Percentiles rank a stretch among this genome's conserved stretches.
Evolutionary conservation across 164 flowering plant genomes (phyloP).

Genomic region (Protea cynaroides): DNA sequence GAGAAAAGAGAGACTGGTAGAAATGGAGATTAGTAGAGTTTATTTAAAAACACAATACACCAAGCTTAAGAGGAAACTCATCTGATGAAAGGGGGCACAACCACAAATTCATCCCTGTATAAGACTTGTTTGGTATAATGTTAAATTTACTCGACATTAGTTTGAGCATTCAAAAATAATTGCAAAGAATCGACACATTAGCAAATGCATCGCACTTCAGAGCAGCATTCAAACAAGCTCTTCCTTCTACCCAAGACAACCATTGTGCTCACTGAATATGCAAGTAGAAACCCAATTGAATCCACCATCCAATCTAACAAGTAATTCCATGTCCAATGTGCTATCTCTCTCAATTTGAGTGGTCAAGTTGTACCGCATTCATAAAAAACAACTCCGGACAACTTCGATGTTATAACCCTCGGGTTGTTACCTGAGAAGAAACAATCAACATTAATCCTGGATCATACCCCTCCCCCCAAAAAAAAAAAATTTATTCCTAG

Average conservation of each 20-base stretch:
- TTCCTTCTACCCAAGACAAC: neutral
- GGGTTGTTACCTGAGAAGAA: slow-evolving; percentile 9
- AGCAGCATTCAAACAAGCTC: slow-evolving; percentile 1
- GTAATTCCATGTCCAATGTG: neutral
- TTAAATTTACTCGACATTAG: neutral
- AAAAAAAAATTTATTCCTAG: too few species aligned
- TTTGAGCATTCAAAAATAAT: neutral
- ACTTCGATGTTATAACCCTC: neutral
- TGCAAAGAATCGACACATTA: slow-evolving; percentile 9
- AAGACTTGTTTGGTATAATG: neutral
- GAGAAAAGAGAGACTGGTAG: too few species aligned
- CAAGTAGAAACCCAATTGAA: slow-evolving; percentile 1
- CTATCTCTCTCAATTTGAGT: neutral
- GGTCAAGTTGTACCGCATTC: slow-evolving; percentile 12
- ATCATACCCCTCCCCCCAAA: too few species aligned
- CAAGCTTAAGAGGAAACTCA: too few species aligned
- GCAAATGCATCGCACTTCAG: slow-evolving; percentile 2
- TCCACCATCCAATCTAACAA: neutral
- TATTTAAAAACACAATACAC: too few species aligned
- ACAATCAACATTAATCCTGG: neutral
- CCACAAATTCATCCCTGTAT: neutral
- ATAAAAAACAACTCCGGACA: slow-evolving; percentile 10
- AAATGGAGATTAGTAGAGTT: too few species aligned
- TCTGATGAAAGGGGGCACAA: neutral
- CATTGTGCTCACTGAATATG: neutral